Evolutionary conservation across 768 basidiomycete genomes (phyloP), one percentile per base, ranked within the genome.

Genomic region (Russula olivacea): DNA sequence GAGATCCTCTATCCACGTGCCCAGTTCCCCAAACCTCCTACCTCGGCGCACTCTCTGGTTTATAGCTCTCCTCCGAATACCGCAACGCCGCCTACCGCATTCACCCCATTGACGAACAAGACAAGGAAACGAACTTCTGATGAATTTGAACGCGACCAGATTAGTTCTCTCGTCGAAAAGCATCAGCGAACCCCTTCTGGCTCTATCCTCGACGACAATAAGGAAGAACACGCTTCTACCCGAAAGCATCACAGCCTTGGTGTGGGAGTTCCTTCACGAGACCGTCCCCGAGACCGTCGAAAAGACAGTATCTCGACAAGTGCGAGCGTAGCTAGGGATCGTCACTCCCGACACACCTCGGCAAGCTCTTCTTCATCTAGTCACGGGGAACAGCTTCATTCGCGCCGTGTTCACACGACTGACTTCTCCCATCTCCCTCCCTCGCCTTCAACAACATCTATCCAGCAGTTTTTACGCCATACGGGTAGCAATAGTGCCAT

Each of bases 351-450:
- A 69, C 89, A 89, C 65, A 74, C 81, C 25, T 91, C 90, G 19
- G 79, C 82, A 0, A 82, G 87, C 55, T 88, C 86, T 51, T 87
- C 82, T 17, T 84, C 81, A 25, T 86, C 85, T 45, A 86, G 78
- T 70, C 79, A 78, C 58, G 78, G 74, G 61, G 84, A 86, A 59
- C 73, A 68, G 53, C 72, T 75, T 61, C 72, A 74, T 67, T 71
- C 82, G 49, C 83, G 89, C 21, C 86, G 89, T 41, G 81, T 81
- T 43, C 84, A 84, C 59, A 79, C 83, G 54, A 86, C 80, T 8
- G 93, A 94, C 73, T 93, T 91, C 74, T 92, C 93, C 0, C 91
- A 91, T 71, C 79, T 96, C 4, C 93, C 93, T 14, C 91, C 94
- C 15, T 94, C 93, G 15, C 93, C 93, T 21, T 92, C 93, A 2